A percentile compares a stretch with the other conserved stretches of the same genome.
Evolutionary conservation across 495 filamentous ascomycete genomes (phyloP).

Genomic region (Lentithecium fluviatile): DNA sequence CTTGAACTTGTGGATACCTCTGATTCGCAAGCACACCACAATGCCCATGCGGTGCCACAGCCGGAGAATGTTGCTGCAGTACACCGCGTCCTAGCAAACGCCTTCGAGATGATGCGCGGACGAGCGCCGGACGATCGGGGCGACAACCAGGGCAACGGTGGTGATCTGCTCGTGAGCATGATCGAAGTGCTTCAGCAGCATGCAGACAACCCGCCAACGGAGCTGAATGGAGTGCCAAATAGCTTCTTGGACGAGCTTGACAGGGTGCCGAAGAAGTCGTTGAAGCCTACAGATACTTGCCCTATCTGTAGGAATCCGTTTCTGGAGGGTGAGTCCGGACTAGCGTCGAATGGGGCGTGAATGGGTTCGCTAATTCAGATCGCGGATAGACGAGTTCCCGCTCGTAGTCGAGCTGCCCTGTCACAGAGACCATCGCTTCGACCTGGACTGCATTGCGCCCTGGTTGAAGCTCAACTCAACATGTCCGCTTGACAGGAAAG

Average conservation of each 20-base stretch:
- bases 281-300: conserved; percentile 69
- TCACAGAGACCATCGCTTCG: conserved; percentile 76
- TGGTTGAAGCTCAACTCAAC: conserved; percentile 87
- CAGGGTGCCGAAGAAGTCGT: conserved; percentile 65
- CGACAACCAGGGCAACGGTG: conserved; percentile 32
- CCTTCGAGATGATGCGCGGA: conserved; percentile 48
- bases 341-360: background rate
- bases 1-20: conserved; percentile 63
- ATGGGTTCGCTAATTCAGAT: conserved; percentile 1
- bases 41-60: conserved; percentile 66
- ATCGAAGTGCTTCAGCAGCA: conserved; percentile 60
- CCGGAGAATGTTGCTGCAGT: conserved; percentile 69
- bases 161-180: conserved; percentile 60
- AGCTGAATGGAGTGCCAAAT: conserved; percentile 74
- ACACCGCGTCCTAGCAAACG: conserved; percentile 61
- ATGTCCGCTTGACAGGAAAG: conserved; percentile 81
- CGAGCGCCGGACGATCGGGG: conserved; percentile 16
- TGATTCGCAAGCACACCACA: conserved; percentile 48
- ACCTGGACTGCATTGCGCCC: conserved; percentile 90
- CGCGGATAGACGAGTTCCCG: conserved; percentile 58
- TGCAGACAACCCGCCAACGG: conserved; percentile 63
- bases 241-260: conserved; percentile 82
- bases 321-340: conserved; percentile 61
- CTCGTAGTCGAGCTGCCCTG: conserved; percentile 88
- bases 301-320: conserved; percentile 85